A percentile compares a stretch with the other conserved stretches of the same genome.
These are phyloP conservation scores for Hyaloscypha variabilis DNA, from an alignment of 495 filamentous ascomycete genomes.

Conservation along the genomic window DNA sequence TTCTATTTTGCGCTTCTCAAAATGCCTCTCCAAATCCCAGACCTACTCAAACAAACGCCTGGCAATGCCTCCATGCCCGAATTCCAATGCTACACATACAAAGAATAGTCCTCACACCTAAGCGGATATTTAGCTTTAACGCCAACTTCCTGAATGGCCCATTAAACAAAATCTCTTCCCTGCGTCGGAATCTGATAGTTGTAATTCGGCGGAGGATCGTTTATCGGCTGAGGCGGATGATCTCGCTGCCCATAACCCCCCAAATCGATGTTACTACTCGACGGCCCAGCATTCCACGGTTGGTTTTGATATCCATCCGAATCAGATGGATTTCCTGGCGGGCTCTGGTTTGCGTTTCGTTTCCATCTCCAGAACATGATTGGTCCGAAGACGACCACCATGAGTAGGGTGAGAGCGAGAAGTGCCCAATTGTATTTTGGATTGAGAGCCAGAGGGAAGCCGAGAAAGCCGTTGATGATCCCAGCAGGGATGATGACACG, in stretches of 20 bases:
- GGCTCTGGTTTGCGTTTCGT: neutral
- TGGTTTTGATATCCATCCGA: slow-evolving; percentile 11
- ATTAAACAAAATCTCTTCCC: neutral
- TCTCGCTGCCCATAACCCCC: neutral
- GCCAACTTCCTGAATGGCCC: too few relatives aligned
- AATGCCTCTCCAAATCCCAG: neutral
- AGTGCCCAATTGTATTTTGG: slow-evolving; percentile 39
- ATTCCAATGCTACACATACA: too few relatives aligned
- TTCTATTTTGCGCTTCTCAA: neutral
- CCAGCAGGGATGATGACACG: slow-evolving; percentile 51
- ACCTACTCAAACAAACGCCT: neutral
- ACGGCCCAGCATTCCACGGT: slow-evolving; percentile 11
- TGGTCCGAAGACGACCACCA: slow-evolving; percentile 29
- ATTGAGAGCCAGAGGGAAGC: slow-evolving; percentile 43
- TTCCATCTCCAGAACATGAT: slow-evolving; percentile 20
- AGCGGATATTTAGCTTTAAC: too few relatives aligned
- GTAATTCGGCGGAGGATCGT: slow-evolving; percentile 6
- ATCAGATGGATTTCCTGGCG: neutral
- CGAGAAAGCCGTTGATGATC: slow-evolving; percentile 52
- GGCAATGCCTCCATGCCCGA: neutral
- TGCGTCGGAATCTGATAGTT: neutral
- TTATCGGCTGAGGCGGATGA: slow-evolving; percentile 2
- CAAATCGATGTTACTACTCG: slow-evolving; percentile 3
- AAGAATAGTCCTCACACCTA: too few relatives aligned
- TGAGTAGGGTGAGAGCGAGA: slow-evolving; percentile 35